These are phyloP conservation scores for Pugionium cornutum DNA, from an alignment of 345 rosid species.

Conservation along the genomic window DNA sequence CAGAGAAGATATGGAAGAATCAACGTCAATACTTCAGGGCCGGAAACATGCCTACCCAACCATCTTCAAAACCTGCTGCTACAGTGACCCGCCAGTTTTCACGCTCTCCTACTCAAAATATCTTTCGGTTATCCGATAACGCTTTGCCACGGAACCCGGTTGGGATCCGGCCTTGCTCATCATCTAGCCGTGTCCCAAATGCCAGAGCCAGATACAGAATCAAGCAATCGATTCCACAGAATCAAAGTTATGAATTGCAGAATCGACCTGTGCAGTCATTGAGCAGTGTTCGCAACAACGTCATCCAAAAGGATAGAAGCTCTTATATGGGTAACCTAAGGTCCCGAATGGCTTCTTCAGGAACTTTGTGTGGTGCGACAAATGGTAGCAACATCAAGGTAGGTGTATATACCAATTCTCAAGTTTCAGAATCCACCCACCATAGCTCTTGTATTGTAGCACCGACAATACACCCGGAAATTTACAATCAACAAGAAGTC, in stretches of 20 bases:
- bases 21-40: slow-evolving; percentile 52
- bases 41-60: slow-evolving; percentile 30
- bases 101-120: slow-evolving; percentile 19
- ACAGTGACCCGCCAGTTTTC: slow-evolving; percentile 30
- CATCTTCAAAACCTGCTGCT: slow-evolving; percentile 32
- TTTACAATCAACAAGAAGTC: slow-evolving; percentile 24
- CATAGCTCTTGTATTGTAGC: slow-evolving; percentile 18
- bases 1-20: slow-evolving; percentile 60
- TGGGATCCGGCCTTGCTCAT: slow-evolving; percentile 48
- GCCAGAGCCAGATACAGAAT: slow-evolving; percentile 38
- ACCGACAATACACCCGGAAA: slow-evolving; percentile 2
- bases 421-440: slow-evolving; percentile 24
- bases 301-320: slow-evolving; percentile 44
- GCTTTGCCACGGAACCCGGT: slow-evolving; percentile 29
- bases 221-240: slow-evolving; percentile 15
- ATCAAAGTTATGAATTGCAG: slow-evolving; percentile 31
- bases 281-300: slow-evolving; percentile 36
- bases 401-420: slow-evolving; percentile 1
- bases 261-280: slow-evolving; percentile 33
- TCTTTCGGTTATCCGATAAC: slow-evolving; percentile 23
- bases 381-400: slow-evolving; percentile 16
- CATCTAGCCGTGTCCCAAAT: slow-evolving; percentile 44
- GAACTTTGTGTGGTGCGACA: slow-evolving; percentile 6
- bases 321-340: slow-evolving; percentile 28
- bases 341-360: slow-evolving; percentile 36